Evolutionary conservation across 2,329 filamentous ascomycete species (phyloP), one percentile per base, ranked within the genome.

Genomic region (Fonsecaea nubica): DNA sequence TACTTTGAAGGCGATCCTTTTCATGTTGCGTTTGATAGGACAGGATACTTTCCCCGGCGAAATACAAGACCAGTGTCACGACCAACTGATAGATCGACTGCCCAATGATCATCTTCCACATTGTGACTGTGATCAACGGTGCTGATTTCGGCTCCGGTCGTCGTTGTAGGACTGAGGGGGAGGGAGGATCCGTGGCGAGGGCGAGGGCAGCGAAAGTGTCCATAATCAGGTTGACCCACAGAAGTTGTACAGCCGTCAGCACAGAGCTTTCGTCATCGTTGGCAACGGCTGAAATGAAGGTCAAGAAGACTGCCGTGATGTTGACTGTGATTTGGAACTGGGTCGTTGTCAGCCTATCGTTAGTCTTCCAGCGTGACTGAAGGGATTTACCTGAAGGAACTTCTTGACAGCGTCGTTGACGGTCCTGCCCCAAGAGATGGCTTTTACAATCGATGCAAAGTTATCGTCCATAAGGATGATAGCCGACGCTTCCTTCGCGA

Each of bases 381-480:
- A 13, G 25, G 57, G 10, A 40, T 65, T 64, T 69, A 75, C 74
- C 74, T 81, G 81, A 59, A 92, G 81, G 77, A 92, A 92, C 68
- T 89, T 89, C 81, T 92, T 91, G 73, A 92, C 90, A 1, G 90
- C 88, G 74, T 92, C 90, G 74, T 92, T 92, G 72, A 92, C 90
- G 38, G 90, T 88, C 32, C 90, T 86, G 58, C 91, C 91, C 91
- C 91, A 94, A 72, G 90, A 89, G 72, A 93, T 83, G 13, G 91
- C 91, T 78, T 92, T 92, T 70, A 94, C 89, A 68, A 93, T 94
- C n/a, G 90, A 93, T 33, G 88, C 85, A 78, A 94, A 94, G 80
- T 93, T 93, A 78, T 94, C 91, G 75, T 93, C 91, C 91, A 93
- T 93, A 13, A 94, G 83, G 72, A 94, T 92, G 68, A 94, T 94